phyloP scores from a whole-genome alignment of 2,329 filamentous ascomycete genomes.

The Penicillium sp. region DNA sequence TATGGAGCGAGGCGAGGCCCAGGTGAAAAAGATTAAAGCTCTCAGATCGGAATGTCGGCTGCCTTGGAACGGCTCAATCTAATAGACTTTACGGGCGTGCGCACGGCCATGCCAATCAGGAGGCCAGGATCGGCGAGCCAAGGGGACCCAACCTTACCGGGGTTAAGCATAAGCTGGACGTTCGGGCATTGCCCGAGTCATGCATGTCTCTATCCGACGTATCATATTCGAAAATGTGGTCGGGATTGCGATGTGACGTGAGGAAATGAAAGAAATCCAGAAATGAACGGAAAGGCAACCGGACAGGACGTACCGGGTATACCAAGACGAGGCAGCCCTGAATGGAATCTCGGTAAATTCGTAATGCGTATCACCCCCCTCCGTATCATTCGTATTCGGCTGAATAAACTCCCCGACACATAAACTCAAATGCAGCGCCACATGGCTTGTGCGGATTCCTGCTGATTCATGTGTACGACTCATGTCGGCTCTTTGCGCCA shows the following conservation, averaged over 20 bases:
- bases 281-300: neutral
- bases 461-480: slow-evolving; percentile 20
- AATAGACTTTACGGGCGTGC: slow-evolving; percentile 18
- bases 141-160: slow-evolving; percentile 37
- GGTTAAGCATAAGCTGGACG: slow-evolving; percentile 38
- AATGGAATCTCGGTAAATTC: neutral
- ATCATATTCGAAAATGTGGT: slow-evolving; percentile 14
- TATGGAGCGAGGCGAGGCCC: neutral
- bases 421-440: slow-evolving; percentile 21
- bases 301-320: neutral
- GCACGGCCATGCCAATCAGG: slow-evolving; percentile 18
- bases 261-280: neutral
- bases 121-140: slow-evolving; percentile 23
- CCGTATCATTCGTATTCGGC: slow-evolving; percentile 25
- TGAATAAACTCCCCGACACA: slow-evolving; percentile 18
- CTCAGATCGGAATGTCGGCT: neutral
- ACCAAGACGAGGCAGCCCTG: neutral
- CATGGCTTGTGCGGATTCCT: slow-evolving; percentile 18
- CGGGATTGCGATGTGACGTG: neutral
- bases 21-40: neutral
- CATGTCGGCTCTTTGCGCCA: slow-evolving; percentile 14
- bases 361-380: neutral
- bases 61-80: slow-evolving; percentile 15
- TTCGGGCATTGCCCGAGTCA: slow-evolving; percentile 28
- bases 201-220: slow-evolving; percentile 23